Evolutionary conservation across 371 early-diverging fungal species (phyloP), one percentile per base, ranked within the genome.

Genomic region (Mucor lusitanicus): DNA sequence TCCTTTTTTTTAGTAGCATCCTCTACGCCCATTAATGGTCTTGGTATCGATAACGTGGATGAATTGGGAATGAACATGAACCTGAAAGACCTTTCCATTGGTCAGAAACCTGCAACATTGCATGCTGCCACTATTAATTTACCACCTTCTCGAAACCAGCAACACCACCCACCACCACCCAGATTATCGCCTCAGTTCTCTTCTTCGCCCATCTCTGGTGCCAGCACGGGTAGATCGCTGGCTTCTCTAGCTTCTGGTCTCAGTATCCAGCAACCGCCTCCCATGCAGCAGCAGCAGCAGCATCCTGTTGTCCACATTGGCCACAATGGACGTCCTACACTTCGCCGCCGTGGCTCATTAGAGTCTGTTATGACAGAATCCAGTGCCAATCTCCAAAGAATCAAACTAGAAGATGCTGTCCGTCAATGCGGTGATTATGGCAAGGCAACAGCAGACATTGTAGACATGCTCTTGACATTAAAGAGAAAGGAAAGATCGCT

Each of bases 281-380:
- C 63, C 7, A 40, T 33, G 11, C 60, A 50, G 8, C 67, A 54
- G 61, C 53, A 33, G 9, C 33, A 57, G 35, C 63, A 59, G 17
- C 61, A 53, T 6, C 23, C 58, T 3, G 4, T 37, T n/a, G 48
- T 39, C 6, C 54, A 60, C 30, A 21, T 60, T 2, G 61, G 67
- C 25, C 54, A 55, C 48, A 61, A 67, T 57, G 62, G 63, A 6
- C 70, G 73, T 3, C 83, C 79, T 1, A 79, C 78, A 1, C 67
- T 81, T 33, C 68, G 84, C 19, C 69, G 84, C 58, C 69, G 73
- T 58, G 80, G 78, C 3, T 83, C 84, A 0, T 55, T 79, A 3
- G 84, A 83, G 62, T 80, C 80, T 5, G 80, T 81, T 25, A 79
- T 83, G 77, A 83, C 84, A 4, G 84, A 79, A 63, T 68, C 74